These are phyloP conservation scores for Fraxinus angustifolia DNA, from an alignment of 305 asterid species.

Conservation along the genomic window DNA sequence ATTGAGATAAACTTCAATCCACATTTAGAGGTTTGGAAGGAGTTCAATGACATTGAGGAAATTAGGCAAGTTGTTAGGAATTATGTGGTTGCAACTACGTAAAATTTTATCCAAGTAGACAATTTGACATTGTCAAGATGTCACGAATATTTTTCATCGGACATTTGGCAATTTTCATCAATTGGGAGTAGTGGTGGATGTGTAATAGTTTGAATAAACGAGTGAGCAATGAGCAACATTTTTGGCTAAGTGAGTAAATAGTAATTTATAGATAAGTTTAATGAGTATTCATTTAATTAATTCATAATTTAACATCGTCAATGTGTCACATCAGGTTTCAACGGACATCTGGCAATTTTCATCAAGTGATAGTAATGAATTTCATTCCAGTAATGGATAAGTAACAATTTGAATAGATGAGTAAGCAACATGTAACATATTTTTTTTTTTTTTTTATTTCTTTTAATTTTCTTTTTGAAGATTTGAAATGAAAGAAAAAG, in stretches of 20 bases:
- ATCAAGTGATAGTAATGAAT: no score
- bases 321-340: no score
- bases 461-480: constrained; percentile 13
- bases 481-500: constrained; percentile 34
- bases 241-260: background rate
- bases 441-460: background rate
- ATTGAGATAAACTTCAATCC: background rate
- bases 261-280: background rate
- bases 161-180: background rate
- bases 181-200: background rate
- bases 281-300: no score
- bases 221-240: background rate
- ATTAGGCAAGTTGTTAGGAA: background rate
- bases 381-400: no score
- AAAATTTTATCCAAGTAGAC: background rate
- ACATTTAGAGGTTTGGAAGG: background rate
- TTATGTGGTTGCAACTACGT: background rate
- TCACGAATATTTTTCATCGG: background rate
- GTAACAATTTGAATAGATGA: no score
- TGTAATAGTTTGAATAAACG: background rate
- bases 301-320: no score
- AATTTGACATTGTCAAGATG: background rate
- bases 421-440: no score
- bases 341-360: no score
- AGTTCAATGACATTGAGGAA: background rate